Conservation (phyloP, 768 basidiomycete genomes). For the Tulasnella sp. region DNA sequence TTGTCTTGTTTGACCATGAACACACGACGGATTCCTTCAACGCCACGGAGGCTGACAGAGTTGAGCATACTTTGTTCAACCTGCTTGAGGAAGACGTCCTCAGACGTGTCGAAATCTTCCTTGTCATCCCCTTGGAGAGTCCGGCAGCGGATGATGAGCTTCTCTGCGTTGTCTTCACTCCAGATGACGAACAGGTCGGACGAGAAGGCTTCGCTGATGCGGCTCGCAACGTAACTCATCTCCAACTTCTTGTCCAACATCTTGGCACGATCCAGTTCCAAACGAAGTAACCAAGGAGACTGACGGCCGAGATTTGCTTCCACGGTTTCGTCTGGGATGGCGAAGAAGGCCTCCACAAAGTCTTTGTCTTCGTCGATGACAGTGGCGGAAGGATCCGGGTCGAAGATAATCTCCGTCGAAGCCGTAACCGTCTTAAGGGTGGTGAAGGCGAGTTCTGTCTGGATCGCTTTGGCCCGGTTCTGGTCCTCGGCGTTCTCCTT, state of each 20-base stretch:
- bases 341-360: slow-evolving; percentile 99
- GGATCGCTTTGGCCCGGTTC: slow-evolving; percentile 77
- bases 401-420: slow-evolving; percentile 97
- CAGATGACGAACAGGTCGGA: slow-evolving; percentile 97
- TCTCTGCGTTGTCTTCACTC: slow-evolving; percentile 98
- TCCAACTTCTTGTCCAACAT: slow-evolving; percentile 97
- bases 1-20: slow-evolving; percentile 91
- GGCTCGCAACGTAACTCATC: slow-evolving; percentile 91
- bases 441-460: slow-evolving; percentile 92
- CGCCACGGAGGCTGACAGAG: slow-evolving; percentile 92
- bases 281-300: slow-evolving; percentile 94
- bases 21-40: slow-evolving; percentile 85
- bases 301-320: slow-evolving; percentile 87
- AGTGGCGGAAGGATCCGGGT: slow-evolving; percentile 87
- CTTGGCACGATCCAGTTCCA: slow-evolving; percentile 94
- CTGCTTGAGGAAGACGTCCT: slow-evolving; percentile 94
- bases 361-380: slow-evolving; percentile 95
- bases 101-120: slow-evolving; percentile 69
- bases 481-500: slow-evolving; percentile 66
- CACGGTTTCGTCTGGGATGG: slow-evolving; percentile 96
- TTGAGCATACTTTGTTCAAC: slow-evolving; percentile 97
- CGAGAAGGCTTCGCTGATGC: slow-evolving; percentile 93
- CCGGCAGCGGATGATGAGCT: slow-evolving; percentile 95
- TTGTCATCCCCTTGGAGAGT: slow-evolving; percentile 86
- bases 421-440: slow-evolving; percentile 92